A percentile compares a stretch with the other conserved stretches of the same genome.
phyloP scores from a whole-genome alignment of 202 grass and related monocot genomes.

The Saccharum hybrid region DNA sequence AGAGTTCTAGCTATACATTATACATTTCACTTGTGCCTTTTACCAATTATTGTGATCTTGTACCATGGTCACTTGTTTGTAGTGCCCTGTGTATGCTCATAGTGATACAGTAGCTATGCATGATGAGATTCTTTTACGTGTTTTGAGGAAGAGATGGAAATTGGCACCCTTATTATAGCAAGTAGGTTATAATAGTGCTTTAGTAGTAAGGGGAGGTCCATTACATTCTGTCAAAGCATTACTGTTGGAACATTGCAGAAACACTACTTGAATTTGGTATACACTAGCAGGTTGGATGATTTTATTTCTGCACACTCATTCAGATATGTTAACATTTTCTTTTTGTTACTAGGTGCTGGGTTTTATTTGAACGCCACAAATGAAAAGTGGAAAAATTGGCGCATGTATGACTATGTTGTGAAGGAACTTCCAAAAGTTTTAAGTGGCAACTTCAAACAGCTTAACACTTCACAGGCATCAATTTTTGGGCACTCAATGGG shows the following conservation, averaged over 20 bases:
- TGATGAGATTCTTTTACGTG: slow-evolving; percentile 4
- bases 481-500: slow-evolving; percentile 99
- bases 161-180: neutral
- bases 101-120: neutral
- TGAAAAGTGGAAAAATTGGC: slow-evolving; percentile 97
- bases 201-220: neutral
- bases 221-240: slow-evolving; percentile 9
- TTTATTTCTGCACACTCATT: neutral
- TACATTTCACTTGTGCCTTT: neutral
- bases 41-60: neutral
- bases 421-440: slow-evolving; percentile 89
- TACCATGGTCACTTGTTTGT: neutral
- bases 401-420: slow-evolving; percentile 92
- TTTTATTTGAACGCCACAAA: slow-evolving; percentile 95
- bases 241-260: neutral
- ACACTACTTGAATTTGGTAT: slow-evolving; percentile 12
- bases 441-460: slow-evolving; percentile 75
- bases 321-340: neutral
- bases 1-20: neutral
- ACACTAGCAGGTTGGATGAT: neutral
- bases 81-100: neutral
- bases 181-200: neutral
- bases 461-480: slow-evolving; percentile 69
- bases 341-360: slow-evolving; percentile 67
- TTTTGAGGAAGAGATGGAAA: neutral